Percentiles rank a stretch among this genome's conserved stretches.
Conservation (phyloP, 1,139 yeast genomes). For the Hyphopichia burtonii region DNA sequence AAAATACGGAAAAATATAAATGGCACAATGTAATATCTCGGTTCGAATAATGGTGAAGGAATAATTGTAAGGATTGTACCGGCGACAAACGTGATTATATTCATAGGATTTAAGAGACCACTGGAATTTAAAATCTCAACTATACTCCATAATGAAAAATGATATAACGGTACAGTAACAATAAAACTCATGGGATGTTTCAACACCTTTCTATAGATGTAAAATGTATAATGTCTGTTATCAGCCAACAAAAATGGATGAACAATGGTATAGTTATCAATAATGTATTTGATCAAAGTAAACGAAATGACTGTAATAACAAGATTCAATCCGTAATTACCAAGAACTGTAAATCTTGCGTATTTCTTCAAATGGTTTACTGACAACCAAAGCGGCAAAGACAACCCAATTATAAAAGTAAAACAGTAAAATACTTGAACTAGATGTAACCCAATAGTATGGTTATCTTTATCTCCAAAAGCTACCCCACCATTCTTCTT, state of each 20-base stretch:
- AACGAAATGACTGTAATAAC: conserved; percentile 16
- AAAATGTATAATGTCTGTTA: conserved; percentile 90
- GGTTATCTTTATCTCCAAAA: conserved; percentile 87
- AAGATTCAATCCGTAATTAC: conserved; percentile 18
- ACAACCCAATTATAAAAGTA: conserved; percentile 58
- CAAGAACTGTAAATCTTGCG: conserved; percentile 19
- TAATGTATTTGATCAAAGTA: conserved; percentile 43
- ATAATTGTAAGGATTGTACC: conserved; percentile 63
- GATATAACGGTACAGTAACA: conserved; percentile 66
- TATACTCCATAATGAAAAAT: conserved; percentile 58
- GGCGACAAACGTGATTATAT: conserved; percentile 44
- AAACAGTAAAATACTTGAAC: conserved; percentile 83
- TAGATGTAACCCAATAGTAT: conserved; percentile 64
- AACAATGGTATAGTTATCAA: conserved; percentile 64
- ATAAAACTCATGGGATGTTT: conserved; percentile 39
- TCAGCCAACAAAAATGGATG: conserved; percentile 94
- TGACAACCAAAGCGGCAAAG: conserved; percentile 70
- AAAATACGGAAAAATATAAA: conserved; percentile 70
- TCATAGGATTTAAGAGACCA: conserved; percentile 26
- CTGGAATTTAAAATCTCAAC: conserved; percentile 19
- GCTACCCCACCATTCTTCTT: conserved; percentile 74
- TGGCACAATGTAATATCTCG: conserved; percentile 87
- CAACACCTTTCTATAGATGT: conserved; percentile 68
- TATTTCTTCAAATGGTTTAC: conserved; percentile 35
- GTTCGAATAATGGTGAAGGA: conserved; percentile 92